Evolutionary conservation across 208 protist species (phyloP), one percentile per base, ranked within the genome.

Genomic region (Tetramitus jugosus): DNA sequence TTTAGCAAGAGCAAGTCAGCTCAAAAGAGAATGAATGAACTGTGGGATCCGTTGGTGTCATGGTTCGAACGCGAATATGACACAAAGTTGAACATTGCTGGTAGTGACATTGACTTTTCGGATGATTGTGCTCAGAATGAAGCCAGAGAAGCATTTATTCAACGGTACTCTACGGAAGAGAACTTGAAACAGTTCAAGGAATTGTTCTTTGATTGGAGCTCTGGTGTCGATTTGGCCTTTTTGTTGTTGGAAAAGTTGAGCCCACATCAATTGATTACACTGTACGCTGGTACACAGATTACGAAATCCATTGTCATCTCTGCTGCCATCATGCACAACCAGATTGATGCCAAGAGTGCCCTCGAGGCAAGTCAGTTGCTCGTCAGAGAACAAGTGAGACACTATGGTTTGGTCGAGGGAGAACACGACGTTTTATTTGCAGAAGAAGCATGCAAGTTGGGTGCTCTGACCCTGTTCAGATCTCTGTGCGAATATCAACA

Each of bases 371-470:
- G n/a, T 35, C 56, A 62, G 35, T 35, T 62, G 35, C 56, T 29
- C n/a, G 56, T 62, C 2, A 17, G 56, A 62, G 56, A 62, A 62
- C 56, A 62, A 62, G 35, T 29, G 6, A 62, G 35, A 10, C 7
- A 13, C 35, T 62, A 37, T 31, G 56, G 56, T 0, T 62, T 62
- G 26, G 56, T 62, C 26, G 35, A 37, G 56, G 56, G 56, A 31
- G 56, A 62, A 62, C 56, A 62, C 35, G 56, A 62, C 26, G n/a
- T 62, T 20, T 29, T 37, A 62, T 62, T 62, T 62, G 56, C 56
- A 37, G 56, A 62, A 62, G n/a, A 62, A 35, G 0, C 13, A 10
- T 62, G 56, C 56, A 62, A 62, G 56, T 29, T 62, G 10, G n/a
- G n/a, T 31, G 56, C 56, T 62, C 10, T 62, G n/a, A 29, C n/a